Base-by-base conservation (phyloP, 1,139 yeast species). In the Lizanozyma gosingica region DNA sequence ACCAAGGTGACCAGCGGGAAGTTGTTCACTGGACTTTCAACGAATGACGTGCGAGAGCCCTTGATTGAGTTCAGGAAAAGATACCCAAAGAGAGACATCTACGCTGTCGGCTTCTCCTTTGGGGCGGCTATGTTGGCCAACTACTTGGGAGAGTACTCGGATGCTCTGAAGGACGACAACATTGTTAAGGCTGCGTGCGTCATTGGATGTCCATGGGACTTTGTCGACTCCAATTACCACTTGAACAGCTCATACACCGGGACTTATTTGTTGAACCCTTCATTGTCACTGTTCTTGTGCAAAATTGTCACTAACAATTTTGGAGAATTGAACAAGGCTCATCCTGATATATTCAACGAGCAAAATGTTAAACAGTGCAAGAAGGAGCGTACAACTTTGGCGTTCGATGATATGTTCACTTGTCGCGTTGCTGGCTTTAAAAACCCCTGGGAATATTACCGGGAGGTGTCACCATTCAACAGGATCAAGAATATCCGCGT, bases 131-230 rank as follows among this genome's bases (percentile, higher is more conserved):
- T 87, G 44, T 63, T 87, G 43, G 74, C 85, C 32, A 88, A 90
- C 57, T 88, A 83, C 56, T 59, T 90, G 35, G 95, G 94, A 33
- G 81, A 78, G 52, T 83, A 82, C 50, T 81, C 77, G 17, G 73
- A 65, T 1, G 43, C 40, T 3, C 51, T 52, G 17, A 59, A 59
- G 3, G 52, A 50, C 3, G 61, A 68, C 29, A 59, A 75, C 11
- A 65, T 71, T 34, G 60, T 88, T 39, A 70, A 73, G 35, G 85
- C 88, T 4, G 88, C 92, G 3, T 72, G 76, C 18, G 62, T 80
- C 11, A 66, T 87, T 34, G 85, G 87, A 6, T 75, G 80, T 47
- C 95, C 96, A 14, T 90, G 96, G 95, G 95, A 87, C 56, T 65
- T 90, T 62, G 63, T 67, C 18, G 74, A 73, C 41, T 74, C 88